These are phyloP conservation scores for Kwoniella newhampshirensis DNA, from an alignment of 768 basidiomycete genomes.

Conservation along the genomic window DNA sequence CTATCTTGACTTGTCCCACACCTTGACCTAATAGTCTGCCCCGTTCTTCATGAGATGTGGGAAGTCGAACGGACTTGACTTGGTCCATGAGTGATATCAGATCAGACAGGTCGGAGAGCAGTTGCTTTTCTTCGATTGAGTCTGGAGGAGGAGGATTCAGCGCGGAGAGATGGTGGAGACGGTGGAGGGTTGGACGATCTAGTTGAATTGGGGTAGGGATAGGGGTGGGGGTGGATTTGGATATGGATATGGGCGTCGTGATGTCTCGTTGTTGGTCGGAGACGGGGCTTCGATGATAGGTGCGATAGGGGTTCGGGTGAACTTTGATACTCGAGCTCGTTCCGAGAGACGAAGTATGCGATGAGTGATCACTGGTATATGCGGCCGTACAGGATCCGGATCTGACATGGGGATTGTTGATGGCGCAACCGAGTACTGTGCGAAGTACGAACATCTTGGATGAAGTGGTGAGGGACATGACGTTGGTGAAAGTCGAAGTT, in stretches of 20 bases:
- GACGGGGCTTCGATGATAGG: no score
- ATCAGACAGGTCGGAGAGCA: slow-evolving; percentile 27
- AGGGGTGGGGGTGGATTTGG: slow-evolving; percentile 5
- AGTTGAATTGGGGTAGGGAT: slow-evolving; percentile 1
- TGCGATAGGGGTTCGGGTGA: no score
- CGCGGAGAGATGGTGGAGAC: slow-evolving; percentile 39
- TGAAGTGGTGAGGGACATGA: neutral
- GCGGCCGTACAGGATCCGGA: no score
- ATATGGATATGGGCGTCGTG: no score
- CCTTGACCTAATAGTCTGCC: slow-evolving; percentile 21
- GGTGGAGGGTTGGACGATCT: slow-evolving; percentile 17
- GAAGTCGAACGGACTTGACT: slow-evolving; percentile 36
- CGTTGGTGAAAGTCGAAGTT: no score
- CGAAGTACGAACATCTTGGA: slow-evolving; percentile 2
- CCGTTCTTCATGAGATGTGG: slow-evolving; percentile 6
- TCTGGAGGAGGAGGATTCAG: slow-evolving; percentile 32
- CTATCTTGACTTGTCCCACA: slow-evolving; percentile 3
- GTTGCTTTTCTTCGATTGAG: slow-evolving; percentile 28
- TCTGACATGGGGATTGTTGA: neutral
- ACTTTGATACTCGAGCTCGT: no score
- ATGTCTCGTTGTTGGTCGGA: no score
- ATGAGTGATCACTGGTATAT: no score
- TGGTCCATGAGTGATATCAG: slow-evolving; percentile 40
- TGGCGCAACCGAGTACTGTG: neutral
- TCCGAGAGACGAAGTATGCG: no score